Evolutionary conservation across 2,329 filamentous ascomycete genomes (phyloP).

Genomic region (Xenosphaeropsis pyriputrescens): DNA sequence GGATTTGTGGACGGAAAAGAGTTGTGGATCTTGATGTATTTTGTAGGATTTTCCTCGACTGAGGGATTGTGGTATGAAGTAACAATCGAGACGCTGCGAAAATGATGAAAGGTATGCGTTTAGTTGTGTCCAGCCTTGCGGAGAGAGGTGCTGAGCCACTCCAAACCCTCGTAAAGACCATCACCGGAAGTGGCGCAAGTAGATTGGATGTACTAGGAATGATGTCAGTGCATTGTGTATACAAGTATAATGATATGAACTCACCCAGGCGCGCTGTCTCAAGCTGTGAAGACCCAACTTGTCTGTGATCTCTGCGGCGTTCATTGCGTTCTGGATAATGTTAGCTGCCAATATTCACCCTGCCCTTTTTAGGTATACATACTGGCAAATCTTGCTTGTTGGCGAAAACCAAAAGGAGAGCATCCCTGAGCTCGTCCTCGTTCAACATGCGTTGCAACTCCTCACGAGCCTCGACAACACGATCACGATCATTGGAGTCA

Average conservation of each 20-base stretch:
- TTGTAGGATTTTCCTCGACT: neutral
- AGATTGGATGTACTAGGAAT: slow-evolving; percentile 84
- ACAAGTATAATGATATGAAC: slow-evolving; percentile 21
- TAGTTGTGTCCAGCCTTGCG: slow-evolving; percentile 59
- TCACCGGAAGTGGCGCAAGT: slow-evolving; percentile 98
- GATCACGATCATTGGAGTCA: slow-evolving; percentile 96
- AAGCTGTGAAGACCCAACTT: slow-evolving; percentile 99
- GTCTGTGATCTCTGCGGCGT: slow-evolving; percentile 98
- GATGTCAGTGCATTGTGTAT: slow-evolving; percentile 7
- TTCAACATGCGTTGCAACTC: slow-evolving; percentile 98
- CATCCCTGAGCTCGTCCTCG: slow-evolving; percentile 96
- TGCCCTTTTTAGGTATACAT: slow-evolving; percentile 26
- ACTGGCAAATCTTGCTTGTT: slow-evolving; percentile 99
- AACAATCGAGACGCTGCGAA: slow-evolving; percentile 4
- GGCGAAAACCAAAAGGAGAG: slow-evolving; percentile 91
- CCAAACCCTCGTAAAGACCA: slow-evolving; percentile 98
- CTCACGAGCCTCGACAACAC: slow-evolving; percentile 91
- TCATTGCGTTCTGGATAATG: slow-evolving; percentile 79
- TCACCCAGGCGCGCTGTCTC: slow-evolving; percentile 97
- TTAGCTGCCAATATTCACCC: slow-evolving; percentile 13
- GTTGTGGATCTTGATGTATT: neutral
- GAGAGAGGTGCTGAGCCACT: slow-evolving; percentile 76
- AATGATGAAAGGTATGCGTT: slow-evolving; percentile 19
- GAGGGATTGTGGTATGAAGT: neutral
- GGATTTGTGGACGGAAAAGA: neutral